A percentile compares a stretch with the other conserved stretches of the same genome.
phyloP scores from a whole-genome alignment of 1,284 basidiomycete species.

The Cryptococcus sp. region DNA sequence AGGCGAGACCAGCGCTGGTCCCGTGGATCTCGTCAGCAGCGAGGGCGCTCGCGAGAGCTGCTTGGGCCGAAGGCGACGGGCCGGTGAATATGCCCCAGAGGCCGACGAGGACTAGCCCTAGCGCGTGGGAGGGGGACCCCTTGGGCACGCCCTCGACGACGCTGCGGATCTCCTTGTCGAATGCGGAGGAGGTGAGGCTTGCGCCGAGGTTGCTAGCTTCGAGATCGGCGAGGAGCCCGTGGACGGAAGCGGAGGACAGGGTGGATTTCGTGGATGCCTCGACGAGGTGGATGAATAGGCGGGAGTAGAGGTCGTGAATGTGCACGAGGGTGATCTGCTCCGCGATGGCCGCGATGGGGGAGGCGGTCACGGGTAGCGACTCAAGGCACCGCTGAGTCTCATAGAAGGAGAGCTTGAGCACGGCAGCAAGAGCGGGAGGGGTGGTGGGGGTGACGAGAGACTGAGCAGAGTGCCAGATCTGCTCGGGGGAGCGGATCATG shows the following conservation, averaged over 20 bases:
- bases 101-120: slow-evolving; percentile 48
- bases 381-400: slow-evolving; percentile 37
- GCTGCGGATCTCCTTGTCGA: slow-evolving; percentile 42
- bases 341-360: slow-evolving; percentile 43
- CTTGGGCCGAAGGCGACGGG: slow-evolving; percentile 34
- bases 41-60: slow-evolving; percentile 42
- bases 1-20: slow-evolving; percentile 24
- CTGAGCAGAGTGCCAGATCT: slow-evolving; percentile 39
- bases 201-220: slow-evolving; percentile 22
- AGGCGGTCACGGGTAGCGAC: slow-evolving; percentile 28
- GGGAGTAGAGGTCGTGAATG: slow-evolving; percentile 44
- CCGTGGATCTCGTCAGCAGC: slow-evolving; percentile 44
- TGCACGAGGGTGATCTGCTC: slow-evolving; percentile 47
- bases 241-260: slow-evolving; percentile 20
- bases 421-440: slow-evolving; percentile 31
- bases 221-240: slow-evolving; percentile 30
- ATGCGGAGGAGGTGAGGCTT: slow-evolving; percentile 30
- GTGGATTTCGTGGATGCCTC: slow-evolving; percentile 26
- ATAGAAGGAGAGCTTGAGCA: slow-evolving; percentile 37
- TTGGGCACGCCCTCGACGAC: slow-evolving; percentile 35
- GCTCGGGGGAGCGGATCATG: slow-evolving; percentile 20
- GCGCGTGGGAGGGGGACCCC: slow-evolving; percentile 39
- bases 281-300: slow-evolving; percentile 45
- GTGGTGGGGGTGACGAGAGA: slow-evolving; percentile 19
- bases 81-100: slow-evolving; percentile 46